Evolutionary conservation across 2,329 filamentous ascomycete species (phyloP).

Genomic region (Rhinocladiella mackenziei): DNA sequence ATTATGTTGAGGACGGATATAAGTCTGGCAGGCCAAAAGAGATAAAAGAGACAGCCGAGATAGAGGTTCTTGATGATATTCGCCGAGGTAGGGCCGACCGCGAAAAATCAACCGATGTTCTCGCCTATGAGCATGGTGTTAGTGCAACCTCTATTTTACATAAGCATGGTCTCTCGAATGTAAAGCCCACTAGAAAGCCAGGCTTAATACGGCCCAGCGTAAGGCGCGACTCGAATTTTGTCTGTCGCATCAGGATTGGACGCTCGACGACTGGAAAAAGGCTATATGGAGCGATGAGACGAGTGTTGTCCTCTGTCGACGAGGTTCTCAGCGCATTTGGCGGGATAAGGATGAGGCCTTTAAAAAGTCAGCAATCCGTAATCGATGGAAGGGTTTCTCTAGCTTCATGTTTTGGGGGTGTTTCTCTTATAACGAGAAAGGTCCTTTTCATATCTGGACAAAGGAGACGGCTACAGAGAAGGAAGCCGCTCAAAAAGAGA

Average conservation of each 20-base stretch:
- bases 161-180: constrained; percentile 12
- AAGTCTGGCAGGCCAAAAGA: constrained; percentile 6
- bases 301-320: constrained; percentile 18
- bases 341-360: constrained; percentile 12
- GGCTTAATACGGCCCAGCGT: constrained; percentile 14
- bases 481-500: constrained; percentile 33
- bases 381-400: constrained; percentile 21
- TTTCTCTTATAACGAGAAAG: constrained; percentile 9
- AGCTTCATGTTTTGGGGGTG: constrained; percentile 33
- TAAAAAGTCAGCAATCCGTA: constrained; percentile 15
- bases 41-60: background rate
- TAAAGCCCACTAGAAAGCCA: constrained; percentile 24
- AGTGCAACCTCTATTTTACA: background rate
- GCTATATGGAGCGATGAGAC: constrained; percentile 30
- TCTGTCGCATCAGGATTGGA: constrained; percentile 23
- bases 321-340: constrained; percentile 17
- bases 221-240: constrained; percentile 16
- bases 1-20: constrained; percentile 14
- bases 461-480: constrained; percentile 1
- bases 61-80: constrained; percentile 7
- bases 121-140: constrained; percentile 14
- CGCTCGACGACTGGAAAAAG: constrained; percentile 28
- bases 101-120: constrained; percentile 23
- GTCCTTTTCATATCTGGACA: constrained; percentile 3
- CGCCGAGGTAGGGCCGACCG: constrained; percentile 4